phyloP scores from a whole-genome alignment of 352 stramenopile genomes.

The Pythium phragmitis region DNA sequence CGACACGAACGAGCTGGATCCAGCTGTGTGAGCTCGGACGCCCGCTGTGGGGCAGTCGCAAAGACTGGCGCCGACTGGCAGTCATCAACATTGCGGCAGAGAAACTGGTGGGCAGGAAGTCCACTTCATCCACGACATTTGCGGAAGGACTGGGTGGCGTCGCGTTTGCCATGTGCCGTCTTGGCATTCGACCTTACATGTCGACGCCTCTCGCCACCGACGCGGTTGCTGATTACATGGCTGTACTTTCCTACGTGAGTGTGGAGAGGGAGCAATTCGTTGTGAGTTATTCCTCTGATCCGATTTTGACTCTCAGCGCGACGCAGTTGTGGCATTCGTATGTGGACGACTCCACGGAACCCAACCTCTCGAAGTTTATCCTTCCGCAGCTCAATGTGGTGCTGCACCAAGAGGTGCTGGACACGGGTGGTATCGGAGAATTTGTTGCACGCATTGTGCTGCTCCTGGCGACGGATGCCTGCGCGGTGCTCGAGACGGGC shows the following conservation, averaged over 20 bases:
- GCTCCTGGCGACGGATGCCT: slow-evolving; percentile 30
- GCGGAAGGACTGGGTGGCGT: slow-evolving; percentile 1
- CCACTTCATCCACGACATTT: not conserved
- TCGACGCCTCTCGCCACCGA: slow-evolving; percentile 24
- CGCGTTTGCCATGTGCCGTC: slow-evolving; percentile 25
- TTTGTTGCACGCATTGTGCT: slow-evolving; percentile 29
- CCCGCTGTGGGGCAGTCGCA: not conserved
- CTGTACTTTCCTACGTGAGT: slow-evolving; percentile 24
- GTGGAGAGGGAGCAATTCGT: slow-evolving; percentile 20
- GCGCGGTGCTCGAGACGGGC: slow-evolving; percentile 6
- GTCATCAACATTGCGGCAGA: not conserved
- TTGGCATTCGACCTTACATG: slow-evolving; percentile 25
- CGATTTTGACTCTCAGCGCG: slow-evolving; percentile 25
- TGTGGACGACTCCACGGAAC: slow-evolving; percentile 16
- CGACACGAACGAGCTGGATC: not conserved
- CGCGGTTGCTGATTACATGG: slow-evolving; percentile 30
- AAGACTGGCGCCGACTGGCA: not conserved
- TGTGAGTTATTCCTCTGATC: slow-evolving; percentile 25
- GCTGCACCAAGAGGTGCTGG: slow-evolving; percentile 27
- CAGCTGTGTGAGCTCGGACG: not conserved
- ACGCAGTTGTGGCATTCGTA: slow-evolving; percentile 22
- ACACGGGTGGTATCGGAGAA: slow-evolving; percentile 20
- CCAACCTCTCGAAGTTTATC: slow-evolving; percentile 12
- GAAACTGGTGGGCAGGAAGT: not conserved
- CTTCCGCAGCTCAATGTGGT: slow-evolving; percentile 25